Conservation (phyloP, 129 eudicot species). For the Silybum marianum region DNA sequence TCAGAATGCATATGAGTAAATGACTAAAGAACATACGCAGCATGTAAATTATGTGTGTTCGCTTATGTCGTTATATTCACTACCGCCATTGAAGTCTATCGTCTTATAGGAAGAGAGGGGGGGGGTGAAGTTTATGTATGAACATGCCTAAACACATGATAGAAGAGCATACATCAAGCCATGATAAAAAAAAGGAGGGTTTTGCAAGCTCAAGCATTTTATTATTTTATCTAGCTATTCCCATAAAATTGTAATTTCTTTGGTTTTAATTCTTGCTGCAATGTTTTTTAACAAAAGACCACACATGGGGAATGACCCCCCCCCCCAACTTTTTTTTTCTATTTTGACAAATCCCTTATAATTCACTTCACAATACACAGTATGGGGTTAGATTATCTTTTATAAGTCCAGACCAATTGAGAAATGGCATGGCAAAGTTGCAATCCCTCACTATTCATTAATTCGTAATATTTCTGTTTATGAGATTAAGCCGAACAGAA, state of each 20-base stretch:
- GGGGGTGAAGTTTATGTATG: too few relatives aligned
- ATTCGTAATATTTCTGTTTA: background rate
- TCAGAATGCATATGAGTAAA: constrained; percentile 11
- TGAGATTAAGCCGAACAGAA: background rate
- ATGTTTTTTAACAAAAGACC: too few relatives aligned
- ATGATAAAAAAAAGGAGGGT: background rate
- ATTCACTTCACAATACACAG: too few relatives aligned
- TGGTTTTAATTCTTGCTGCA: background rate
- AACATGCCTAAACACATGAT: background rate
- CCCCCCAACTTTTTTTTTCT: too few relatives aligned
- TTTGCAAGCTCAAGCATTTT: background rate
- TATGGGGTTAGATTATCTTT: too few relatives aligned
- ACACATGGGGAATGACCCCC: too few relatives aligned
- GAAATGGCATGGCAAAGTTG: background rate
- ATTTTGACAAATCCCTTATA: too few relatives aligned
- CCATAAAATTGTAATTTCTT: background rate
- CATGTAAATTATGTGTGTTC: background rate
- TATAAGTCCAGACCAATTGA: too few relatives aligned
- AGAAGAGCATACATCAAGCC: background rate
- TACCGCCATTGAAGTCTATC: too few relatives aligned
- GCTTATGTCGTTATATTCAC: too few relatives aligned
- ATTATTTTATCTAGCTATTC: background rate
- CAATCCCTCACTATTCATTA: background rate
- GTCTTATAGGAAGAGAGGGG: too few relatives aligned
- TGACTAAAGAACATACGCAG: background rate